These are phyloP conservation scores for Primulina eburnea DNA, from an alignment of 257 asterid species.

Conservation along the genomic window DNA sequence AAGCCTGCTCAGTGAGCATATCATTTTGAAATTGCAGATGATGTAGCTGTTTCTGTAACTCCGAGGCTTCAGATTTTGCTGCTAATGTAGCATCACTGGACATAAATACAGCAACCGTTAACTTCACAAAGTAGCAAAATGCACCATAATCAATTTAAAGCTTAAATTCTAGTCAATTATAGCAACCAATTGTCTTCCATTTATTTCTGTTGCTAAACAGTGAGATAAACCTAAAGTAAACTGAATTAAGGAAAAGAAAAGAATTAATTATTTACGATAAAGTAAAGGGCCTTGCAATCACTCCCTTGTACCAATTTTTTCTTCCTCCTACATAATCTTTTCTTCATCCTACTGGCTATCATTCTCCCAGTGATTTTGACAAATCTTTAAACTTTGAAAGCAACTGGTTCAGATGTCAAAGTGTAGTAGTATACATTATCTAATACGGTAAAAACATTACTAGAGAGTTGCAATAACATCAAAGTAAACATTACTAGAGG, in stretches of 20 bases:
- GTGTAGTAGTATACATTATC: neutral
- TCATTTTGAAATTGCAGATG: neutral
- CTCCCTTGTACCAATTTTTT: conserved; percentile 1
- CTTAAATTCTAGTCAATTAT: conserved; percentile 6
- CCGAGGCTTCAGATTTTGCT: conserved; percentile 81
- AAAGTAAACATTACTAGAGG: neutral
- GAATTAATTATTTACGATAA: conserved; percentile 1
- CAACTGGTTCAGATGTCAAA: conserved; percentile 8
- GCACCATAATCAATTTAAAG: conserved; percentile 15
- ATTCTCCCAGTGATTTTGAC: neutral
- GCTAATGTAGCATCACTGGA: conserved; percentile 85
- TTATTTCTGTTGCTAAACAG: neutral
- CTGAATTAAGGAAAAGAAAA: conserved; percentile 1
- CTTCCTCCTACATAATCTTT: neutral
- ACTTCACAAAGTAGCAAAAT: conserved; percentile 26
- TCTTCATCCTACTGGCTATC: conserved; percentile 11
- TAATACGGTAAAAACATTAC: neutral
- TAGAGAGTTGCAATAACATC: too few species aligned
- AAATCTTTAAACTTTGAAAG: conserved; percentile 6
- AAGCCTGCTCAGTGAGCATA: conserved; percentile 46
- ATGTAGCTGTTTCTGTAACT: conserved; percentile 40
- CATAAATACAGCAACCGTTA: conserved; percentile 29
- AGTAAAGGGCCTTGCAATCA: neutral
- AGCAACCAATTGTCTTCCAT: neutral
- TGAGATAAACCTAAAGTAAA: conserved; percentile 7